Evolutionary conservation across 2,329 filamentous ascomycete species (phyloP).

Genomic region (Colletotrichum theobromicola): DNA sequence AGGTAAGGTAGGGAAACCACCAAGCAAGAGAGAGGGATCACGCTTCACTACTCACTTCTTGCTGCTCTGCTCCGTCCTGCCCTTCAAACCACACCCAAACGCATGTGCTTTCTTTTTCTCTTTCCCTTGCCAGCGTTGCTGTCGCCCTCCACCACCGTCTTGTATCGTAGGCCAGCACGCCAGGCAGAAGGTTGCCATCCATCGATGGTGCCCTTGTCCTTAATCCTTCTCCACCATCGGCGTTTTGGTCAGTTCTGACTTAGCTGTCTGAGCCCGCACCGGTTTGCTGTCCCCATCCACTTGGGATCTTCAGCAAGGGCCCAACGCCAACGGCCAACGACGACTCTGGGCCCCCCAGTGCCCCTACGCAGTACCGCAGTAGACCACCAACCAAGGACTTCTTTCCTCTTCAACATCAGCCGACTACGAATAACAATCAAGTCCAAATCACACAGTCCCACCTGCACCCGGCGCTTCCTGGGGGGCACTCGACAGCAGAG

Average conservation of each 20-base stretch:
- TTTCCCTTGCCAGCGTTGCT: neutral
- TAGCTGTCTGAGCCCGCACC: neutral
- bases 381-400: neutral
- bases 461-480: slow-evolving; percentile 9
- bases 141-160: neutral
- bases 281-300: neutral
- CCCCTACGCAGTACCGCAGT: neutral
- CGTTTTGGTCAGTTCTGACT: neutral
- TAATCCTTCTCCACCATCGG: neutral
- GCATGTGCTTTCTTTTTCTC: neutral
- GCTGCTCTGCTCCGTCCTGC: neutral
- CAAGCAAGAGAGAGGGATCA: neutral
- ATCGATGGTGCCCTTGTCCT: neutral
- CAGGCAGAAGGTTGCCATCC: neutral
- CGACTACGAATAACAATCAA: neutral
- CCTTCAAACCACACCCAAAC: neutral
- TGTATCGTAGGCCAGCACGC: neutral
- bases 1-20: neutral
- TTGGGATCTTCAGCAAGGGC: neutral
- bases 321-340: neutral
- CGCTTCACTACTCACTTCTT: neutral
- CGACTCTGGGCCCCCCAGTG: neutral
- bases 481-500: neutral
- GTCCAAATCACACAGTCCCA: neutral
- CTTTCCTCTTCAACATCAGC: slow-evolving; percentile 5